These are phyloP conservation scores for Pycnococcus provasolii DNA, from an alignment of 139 green algal genomes.

Conservation along the genomic window DNA sequence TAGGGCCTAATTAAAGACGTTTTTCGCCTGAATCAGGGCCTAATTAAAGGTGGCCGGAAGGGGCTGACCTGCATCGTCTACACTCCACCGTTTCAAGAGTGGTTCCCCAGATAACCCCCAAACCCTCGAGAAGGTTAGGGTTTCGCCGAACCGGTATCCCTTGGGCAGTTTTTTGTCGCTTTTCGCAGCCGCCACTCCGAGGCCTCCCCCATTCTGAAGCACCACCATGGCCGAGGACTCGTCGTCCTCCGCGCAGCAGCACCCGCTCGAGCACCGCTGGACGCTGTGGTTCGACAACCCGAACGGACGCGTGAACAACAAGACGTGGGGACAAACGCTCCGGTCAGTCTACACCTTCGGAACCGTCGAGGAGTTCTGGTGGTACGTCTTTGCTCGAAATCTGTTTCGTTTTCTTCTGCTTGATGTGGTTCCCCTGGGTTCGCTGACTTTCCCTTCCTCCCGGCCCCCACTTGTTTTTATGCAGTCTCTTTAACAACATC, in stretches of 20 bases:
- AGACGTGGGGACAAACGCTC: conserved; percentile 64
- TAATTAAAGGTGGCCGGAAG: no score
- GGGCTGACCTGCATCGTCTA: no score
- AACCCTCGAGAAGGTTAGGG: no score
- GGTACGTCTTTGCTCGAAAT: conserved; percentile 48
- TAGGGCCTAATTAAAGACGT: no score
- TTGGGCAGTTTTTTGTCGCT: no score
- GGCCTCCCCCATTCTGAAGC: no score
- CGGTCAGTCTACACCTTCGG: conserved; percentile 84
- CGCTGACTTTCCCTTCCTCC: neutral
- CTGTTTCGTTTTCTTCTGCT: neutral
- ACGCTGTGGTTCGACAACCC: conserved; percentile 97
- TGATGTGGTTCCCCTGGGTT: neutral
- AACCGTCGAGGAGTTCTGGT: conserved; percentile 98
- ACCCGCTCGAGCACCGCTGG: conserved; percentile 77
- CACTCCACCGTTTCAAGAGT: no score
- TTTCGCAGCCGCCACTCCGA: no score
- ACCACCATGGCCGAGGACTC: neutral
- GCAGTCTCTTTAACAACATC: conserved; percentile 99
- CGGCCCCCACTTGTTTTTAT: neutral
- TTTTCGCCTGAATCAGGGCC: no score
- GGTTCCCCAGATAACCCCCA: no score
- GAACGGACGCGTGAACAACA: conserved; percentile 43
- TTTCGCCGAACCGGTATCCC: no score
- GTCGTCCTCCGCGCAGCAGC: conserved; percentile 59